Evolutionary conservation across 805 yeast species (phyloP), one percentile per base, ranked within the genome.

Genomic region (Dipodascus albidus): DNA sequence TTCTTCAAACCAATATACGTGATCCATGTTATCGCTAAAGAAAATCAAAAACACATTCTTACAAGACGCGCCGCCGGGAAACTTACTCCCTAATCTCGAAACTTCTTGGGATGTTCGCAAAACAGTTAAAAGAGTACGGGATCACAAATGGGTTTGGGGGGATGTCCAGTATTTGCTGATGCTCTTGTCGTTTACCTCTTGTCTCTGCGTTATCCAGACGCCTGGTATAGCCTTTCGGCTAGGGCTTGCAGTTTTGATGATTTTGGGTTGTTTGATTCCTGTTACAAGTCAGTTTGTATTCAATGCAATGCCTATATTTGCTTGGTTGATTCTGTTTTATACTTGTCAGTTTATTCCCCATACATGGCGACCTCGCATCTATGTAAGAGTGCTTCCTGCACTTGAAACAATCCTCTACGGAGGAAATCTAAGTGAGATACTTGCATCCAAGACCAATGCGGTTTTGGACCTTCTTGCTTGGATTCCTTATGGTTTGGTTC

Each of bases 401-500:
- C 74, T 89, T 71, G 98, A 90, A 67, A 87, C 96, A 44, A 85
- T 90, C 53, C 71, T 91, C 55, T 90, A 88, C 64, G 97, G 97
- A 51, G 96, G 90, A 62, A 86, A 91, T 68, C 74, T 91, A 62
- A 82, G 90, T 52, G 86, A 85, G 60, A 81, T 90, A 22, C 75
- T 89, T 62, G 93, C 96, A 1, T 79, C 90, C 3, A 74, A 81
- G 15, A 82, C 85, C 17, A 78, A 75, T 56, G 67, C 84, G 1
- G 60, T 80, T 3, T 71, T 87, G 53, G 98, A 90, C 65, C 73
- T 90, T n/a, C 61, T 87, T 50, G 96, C 97, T 2, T 90, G 96
- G 96, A 69, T 91, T 42, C 98, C 99, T 1, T 91, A 91, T 65
- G 99, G 99, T 1, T 65, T 93, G 14, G 74, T 87, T 54, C 99